Evolutionary conservation across 2,329 filamentous ascomycete species (phyloP).

Genomic region (Aureobasidium lini): DNA sequence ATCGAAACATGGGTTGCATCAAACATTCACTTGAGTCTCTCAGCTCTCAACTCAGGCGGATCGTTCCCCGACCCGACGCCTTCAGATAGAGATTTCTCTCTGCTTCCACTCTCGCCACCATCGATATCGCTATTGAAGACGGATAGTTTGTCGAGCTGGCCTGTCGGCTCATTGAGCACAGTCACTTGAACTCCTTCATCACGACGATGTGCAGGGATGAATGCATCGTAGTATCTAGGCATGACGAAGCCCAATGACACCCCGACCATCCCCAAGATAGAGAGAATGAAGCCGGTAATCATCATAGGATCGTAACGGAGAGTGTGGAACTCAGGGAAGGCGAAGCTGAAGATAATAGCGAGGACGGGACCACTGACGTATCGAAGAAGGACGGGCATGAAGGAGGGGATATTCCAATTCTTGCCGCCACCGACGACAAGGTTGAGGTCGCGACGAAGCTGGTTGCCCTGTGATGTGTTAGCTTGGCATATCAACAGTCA

Average conservation of each 20-base stretch:
- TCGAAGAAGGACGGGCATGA: slow-evolving; percentile 45
- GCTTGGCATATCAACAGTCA: not conserved
- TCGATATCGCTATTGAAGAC: not conserved
- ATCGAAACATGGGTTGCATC: too few species aligned
- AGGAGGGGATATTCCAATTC: slow-evolving; percentile 50
- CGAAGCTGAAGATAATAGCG: slow-evolving; percentile 46
- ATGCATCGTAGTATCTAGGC: slow-evolving; percentile 47
- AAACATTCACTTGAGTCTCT: not conserved
- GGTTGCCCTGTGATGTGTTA: slow-evolving; percentile 41
- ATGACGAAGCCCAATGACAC: slow-evolving; percentile 44
- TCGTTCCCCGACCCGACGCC: not conserved
- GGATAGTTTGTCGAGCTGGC: not conserved
- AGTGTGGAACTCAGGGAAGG: slow-evolving; percentile 42
- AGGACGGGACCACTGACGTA: slow-evolving; percentile 45
- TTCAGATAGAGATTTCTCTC: not conserved
- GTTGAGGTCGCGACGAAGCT: slow-evolving; percentile 50
- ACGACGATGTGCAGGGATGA: slow-evolving; percentile 42
- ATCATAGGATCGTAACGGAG: slow-evolving; percentile 30
- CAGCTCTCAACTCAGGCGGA: not conserved
- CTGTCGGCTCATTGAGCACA: not conserved
- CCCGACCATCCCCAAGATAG: slow-evolving; percentile 40
- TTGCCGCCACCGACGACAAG: slow-evolving; percentile 45
- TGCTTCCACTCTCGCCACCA: not conserved
- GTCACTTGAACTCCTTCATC: slow-evolving; percentile 35
- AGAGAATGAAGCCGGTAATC: slow-evolving; percentile 44